Evolutionary conservation across 1,139 yeast species (phyloP), one percentile per base, ranked within the genome.

Genomic region (Diutina rugosa): DNA sequence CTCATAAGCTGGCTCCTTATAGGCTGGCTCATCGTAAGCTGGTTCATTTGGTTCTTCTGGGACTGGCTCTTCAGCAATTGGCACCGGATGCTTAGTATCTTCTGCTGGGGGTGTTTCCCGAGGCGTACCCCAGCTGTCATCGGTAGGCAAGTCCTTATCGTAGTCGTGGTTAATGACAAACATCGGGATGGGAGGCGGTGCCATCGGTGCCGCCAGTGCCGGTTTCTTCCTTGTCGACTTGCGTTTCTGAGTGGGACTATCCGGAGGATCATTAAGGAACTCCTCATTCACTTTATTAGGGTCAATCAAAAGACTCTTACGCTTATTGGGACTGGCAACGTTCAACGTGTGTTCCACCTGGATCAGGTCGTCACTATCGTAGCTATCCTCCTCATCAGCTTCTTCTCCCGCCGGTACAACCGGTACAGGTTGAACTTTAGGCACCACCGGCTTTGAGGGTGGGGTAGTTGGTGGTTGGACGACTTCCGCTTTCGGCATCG

Each of bases 101-200:
- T 46, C 30, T 6, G 28, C 7, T 5, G 51, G 32, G 12, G 51
- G 51, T 8, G 51, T 47, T 47, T 47, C 35, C 7, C 30, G 12
- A 8, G 51, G 51, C 1, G 51, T 47, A n/a, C 38, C 38, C 51
- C 51, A 47, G 12, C 41, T 35, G 4, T 47, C 51, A 28, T 28
- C 28, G 26, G 53, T 12, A 7, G 30, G 41, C 26, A 32, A 14
- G 9, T 32, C 21, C 53, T 49, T 32, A 18, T 49, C 53, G 32
- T 14, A 49, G 21, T 49, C 53, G 16, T 49, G 41, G 18, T 49
- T 49, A 32, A 49, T 49, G 44, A 49, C 53, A 49, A 49, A 49
- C 53, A 32, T 26, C 3, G 51, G 51, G 18, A 47, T 47, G 1
- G 51, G 51, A 9, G 51, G 38, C 2, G 51, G 51, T 2, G 9